These are phyloP conservation scores for Exserohilum rostratum DNA, from an alignment of 2,329 filamentous ascomycete species.

Conservation along the genomic window DNA sequence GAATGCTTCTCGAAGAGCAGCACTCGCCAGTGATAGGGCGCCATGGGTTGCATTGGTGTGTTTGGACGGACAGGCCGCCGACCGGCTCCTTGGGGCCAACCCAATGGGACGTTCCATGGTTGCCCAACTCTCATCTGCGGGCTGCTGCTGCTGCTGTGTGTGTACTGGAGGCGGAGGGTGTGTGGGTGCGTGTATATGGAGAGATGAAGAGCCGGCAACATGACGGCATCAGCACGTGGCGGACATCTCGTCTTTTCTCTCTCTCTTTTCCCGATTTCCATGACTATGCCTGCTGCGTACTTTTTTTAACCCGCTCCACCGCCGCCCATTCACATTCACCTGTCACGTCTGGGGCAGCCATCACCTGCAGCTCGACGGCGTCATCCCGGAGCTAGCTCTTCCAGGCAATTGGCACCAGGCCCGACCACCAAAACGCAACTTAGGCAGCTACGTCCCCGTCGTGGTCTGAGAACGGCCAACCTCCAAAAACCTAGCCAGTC, in stretches of 20 bases:
- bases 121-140: slow-evolving; percentile 17
- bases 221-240: slow-evolving; percentile 30
- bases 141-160: slow-evolving; percentile 3
- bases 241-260: slow-evolving; percentile 1
- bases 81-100: slow-evolving; percentile 7
- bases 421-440: slow-evolving; percentile 22
- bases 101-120: slow-evolving; percentile 14
- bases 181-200: too few species aligned
- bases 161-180: not conserved
- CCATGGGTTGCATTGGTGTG: too few species aligned
- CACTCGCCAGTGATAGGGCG: slow-evolving; percentile 25
- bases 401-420: slow-evolving; percentile 30
- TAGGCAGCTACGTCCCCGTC: slow-evolving; percentile 31
- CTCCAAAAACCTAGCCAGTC: slow-evolving; percentile 30
- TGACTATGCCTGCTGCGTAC: too few species aligned
- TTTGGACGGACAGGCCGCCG: too few species aligned
- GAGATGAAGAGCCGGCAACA: slow-evolving; percentile 15
- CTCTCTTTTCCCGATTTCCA: too few species aligned
- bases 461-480: slow-evolving; percentile 23
- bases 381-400: slow-evolving; percentile 31
- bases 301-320: not conserved
- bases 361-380: slow-evolving; percentile 31
- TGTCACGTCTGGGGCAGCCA: not conserved
- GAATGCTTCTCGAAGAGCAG: slow-evolving; percentile 23
- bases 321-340: not conserved